Evolutionary conservation across 805 yeast species (phyloP), one percentile per base, ranked within the genome.

Genomic region (Yarrowia deformans): DNA sequence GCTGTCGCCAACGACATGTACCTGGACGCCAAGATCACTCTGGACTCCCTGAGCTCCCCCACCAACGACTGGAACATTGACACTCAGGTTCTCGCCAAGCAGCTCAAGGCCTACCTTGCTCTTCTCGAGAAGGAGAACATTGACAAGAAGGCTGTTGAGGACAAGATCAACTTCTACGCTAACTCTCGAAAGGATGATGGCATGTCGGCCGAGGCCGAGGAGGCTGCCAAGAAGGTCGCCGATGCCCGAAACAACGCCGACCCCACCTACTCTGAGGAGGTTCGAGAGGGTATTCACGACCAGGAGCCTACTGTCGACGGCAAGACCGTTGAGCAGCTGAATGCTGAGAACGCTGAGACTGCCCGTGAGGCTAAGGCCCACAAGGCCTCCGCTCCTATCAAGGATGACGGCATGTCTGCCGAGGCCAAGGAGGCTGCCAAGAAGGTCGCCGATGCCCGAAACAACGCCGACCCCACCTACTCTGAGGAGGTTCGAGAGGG

Each of bases 21-120:
- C 68, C 68, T 63, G n/a, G 68, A 63, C 29, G 68, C 68, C 32
- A 48, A 37, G 56, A 16, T 63, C 32, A 12, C 56, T 29, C 68
- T 48, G 14, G 56, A 63, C 23, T 8, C 56, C 23, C 48, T 63
- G 35, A 39, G 14, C n/a, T 7, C 29, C 39, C 56, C 68, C 29
- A 48, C 35, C 29, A 63, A 63, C 48, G 56, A 63, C 52, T 60
- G 66, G 66, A 60, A 60, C 66, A 34, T 60, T 29, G 66, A 60
- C 52, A 60, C 66, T 32, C 66, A 60, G 66, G 10, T 13, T 45
- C 66, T 60, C 34, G 66, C 52, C 52, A 60, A 60, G 52, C 50
- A 60, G 32, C 52, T 60, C 34, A 60, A 12, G 13, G 52, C 66
- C n/a, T 60, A 60, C 66, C 7, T 60, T 1, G 42, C 32, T 34